These are phyloP conservation scores for Mytilinidion resinicola DNA, from an alignment of 495 filamentous ascomycete genomes.

Conservation along the genomic window DNA sequence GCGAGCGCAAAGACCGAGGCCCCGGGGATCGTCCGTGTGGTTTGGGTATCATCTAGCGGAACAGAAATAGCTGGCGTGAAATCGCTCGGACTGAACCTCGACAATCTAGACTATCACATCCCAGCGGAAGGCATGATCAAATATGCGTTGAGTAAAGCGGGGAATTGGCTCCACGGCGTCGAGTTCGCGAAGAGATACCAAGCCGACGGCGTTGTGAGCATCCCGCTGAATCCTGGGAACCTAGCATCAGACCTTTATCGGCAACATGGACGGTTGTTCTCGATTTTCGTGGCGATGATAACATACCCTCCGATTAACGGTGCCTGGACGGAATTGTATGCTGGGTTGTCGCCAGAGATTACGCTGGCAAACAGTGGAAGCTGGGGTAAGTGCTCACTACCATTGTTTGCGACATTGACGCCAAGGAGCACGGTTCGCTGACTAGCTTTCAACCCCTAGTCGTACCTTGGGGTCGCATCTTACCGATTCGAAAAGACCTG, in stretches of 20 bases:
- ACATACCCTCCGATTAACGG: conserved; percentile 22
- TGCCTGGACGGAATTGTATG: conserved; percentile 31
- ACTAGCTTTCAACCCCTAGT: conserved; percentile 13
- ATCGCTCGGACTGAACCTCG: conserved; percentile 6
- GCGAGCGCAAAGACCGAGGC: conserved; percentile 32
- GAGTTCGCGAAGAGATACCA: conserved; percentile 34
- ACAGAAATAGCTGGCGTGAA: conserved; percentile 14
- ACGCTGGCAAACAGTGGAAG: background rate
- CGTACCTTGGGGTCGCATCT: conserved; percentile 14
- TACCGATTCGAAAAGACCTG: conserved; percentile 13
- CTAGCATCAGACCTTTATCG: conserved; percentile 33
- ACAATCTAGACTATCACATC: conserved; percentile 7
- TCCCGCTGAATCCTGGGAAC: conserved; percentile 20
- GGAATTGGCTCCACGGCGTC: conserved; percentile 35
- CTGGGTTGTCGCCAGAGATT: conserved; percentile 24
- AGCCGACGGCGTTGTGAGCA: conserved; percentile 31
- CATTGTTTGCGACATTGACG: too few species aligned
- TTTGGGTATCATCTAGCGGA: conserved; percentile 36
- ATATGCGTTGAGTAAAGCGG: conserved; percentile 42
- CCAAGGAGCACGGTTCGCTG: too few species aligned
- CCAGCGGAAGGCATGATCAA: conserved; percentile 12
- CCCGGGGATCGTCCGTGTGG: conserved; percentile 35
- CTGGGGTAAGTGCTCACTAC: background rate
- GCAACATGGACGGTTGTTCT: conserved; percentile 16
- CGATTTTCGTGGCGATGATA: background rate